Percentiles rank a stretch among this genome's conserved stretches.
These are phyloP conservation scores for Saccharomyces hybrid DNA, from an alignment of 1,139 yeast species.

Conservation along the genomic window DNA sequence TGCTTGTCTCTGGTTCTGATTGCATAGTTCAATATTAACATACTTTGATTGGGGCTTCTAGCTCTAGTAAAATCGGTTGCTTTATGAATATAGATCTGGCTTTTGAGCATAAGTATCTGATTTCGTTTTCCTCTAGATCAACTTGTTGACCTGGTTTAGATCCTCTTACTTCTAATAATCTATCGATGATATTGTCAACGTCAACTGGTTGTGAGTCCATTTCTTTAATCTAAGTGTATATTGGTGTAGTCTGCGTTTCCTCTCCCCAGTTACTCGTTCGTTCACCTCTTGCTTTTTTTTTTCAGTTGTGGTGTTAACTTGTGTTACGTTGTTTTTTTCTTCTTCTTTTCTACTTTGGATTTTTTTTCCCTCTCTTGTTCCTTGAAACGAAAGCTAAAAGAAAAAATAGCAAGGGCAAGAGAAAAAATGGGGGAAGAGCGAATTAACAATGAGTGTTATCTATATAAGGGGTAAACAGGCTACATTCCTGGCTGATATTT, in stretches of 20 bases:
- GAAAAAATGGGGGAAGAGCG: constrained; percentile 1
- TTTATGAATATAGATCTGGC: constrained; percentile 97
- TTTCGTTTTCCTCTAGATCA: constrained; percentile 86
- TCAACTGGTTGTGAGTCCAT: constrained; percentile 74
- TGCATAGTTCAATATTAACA: constrained; percentile 28
- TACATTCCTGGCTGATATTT: neutral
- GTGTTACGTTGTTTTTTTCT: constrained; percentile 3
- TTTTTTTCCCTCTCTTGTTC: constrained; percentile 3
- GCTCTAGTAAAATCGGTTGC: constrained; percentile 89
- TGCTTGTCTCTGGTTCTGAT: neutral
- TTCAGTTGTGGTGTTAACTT: constrained; percentile 3
- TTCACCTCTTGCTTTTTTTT: constrained; percentile 3
- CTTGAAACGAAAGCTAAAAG: neutral
- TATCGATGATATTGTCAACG: constrained; percentile 93
- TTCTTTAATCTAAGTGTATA: constrained; percentile 4
- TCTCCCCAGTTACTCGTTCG: constrained; percentile 2
- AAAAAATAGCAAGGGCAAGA: neutral
- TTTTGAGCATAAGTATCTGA: constrained; percentile 90
- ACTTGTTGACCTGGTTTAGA: constrained; percentile 98
- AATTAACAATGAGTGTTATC: constrained; percentile 1
- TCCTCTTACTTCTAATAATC: constrained; percentile 95
- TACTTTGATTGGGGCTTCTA: constrained; percentile 94
- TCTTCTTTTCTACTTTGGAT: constrained; percentile 3
- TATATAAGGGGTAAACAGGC: neutral
- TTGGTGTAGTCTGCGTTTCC: neutral